These are phyloP conservation scores for Cornus controversa DNA, from an alignment of 148 eudicot species.

Conservation along the genomic window DNA sequence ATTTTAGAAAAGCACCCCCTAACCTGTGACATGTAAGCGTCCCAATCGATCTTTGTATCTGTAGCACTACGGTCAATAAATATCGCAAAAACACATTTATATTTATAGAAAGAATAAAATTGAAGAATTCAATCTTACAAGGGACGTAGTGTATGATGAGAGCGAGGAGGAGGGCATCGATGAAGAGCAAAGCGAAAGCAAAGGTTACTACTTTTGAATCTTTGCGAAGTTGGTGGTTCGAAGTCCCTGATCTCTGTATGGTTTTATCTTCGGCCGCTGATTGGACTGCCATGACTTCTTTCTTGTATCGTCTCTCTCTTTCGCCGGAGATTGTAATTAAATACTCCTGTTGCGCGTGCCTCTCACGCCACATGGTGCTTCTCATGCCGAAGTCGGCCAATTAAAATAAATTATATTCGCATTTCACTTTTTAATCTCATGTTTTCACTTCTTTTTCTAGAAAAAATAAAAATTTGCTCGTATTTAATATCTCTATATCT, in stretches of 20 bases:
- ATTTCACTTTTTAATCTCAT: no score
- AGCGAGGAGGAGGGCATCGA: conserved; percentile 56
- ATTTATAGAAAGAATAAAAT: neutral
- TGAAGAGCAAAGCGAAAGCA: conserved; percentile 50
- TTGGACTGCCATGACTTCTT: conserved; percentile 21
- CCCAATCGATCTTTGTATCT: conserved; percentile 98
- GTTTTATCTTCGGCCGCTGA: conserved; percentile 8
- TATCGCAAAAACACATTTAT: neutral
- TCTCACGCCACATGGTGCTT: no score
- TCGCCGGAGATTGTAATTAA: neutral
- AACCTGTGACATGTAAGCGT: conserved; percentile 96
- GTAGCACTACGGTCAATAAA: conserved; percentile 12
- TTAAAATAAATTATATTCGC: no score
- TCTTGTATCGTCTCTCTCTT: conserved; percentile 17
- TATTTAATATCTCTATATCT: no score
- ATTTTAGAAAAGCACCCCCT: neutral
- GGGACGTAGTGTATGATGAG: conserved; percentile 75
- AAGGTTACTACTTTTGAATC: conserved; percentile 31
- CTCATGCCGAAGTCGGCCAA: no score
- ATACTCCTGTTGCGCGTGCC: no score
- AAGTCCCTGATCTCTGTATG: conserved; percentile 6
- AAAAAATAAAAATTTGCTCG: no score
- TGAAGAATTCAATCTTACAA: conserved; percentile 41
- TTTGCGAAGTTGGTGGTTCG: conserved; percentile 8
- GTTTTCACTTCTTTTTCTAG: no score